Conservation (phyloP, 208 protist genomes). For the Plasmodiophora brassicae region DNA sequence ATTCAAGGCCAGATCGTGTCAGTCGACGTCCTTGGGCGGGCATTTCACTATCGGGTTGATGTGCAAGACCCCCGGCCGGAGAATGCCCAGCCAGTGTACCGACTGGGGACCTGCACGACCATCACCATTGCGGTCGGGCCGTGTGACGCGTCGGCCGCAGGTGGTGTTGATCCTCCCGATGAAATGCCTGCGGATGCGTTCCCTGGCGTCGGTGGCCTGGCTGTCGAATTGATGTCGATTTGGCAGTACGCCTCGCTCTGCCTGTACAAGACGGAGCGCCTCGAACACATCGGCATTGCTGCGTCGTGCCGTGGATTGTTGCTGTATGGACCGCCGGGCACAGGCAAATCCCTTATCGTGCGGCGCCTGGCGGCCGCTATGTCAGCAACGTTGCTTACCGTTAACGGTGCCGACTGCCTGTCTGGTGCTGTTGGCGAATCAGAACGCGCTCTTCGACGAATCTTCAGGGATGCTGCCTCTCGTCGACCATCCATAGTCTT, state of each 20-base stretch:
- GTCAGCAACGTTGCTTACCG: conserved; percentile 98
- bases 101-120: neutral
- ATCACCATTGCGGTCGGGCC: neutral
- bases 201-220: neutral
- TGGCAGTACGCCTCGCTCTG: neutral
- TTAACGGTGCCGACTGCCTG: conserved; percentile 99
- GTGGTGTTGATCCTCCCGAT: neutral
- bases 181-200: neutral
- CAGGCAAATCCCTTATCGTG: conserved; percentile 98
- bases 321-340: conserved; percentile 80
- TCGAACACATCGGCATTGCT: neutral
- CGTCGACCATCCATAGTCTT: conserved; percentile 99
- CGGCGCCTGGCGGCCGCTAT: conserved; percentile 98
- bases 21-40: neutral
- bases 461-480: conserved; percentile 92
- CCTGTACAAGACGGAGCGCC: neutral
- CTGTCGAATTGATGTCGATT: neutral
- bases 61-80: neutral
- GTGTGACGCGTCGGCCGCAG: neutral
- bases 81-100: neutral
- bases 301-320: neutral
- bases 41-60: neutral
- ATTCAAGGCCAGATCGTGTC: neutral
- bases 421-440: conserved; percentile 98
- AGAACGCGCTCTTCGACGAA: conserved; percentile 96